phyloP scores from a whole-genome alignment of 2,329 filamentous ascomycete species.

The Paecilomyces fulvus region DNA sequence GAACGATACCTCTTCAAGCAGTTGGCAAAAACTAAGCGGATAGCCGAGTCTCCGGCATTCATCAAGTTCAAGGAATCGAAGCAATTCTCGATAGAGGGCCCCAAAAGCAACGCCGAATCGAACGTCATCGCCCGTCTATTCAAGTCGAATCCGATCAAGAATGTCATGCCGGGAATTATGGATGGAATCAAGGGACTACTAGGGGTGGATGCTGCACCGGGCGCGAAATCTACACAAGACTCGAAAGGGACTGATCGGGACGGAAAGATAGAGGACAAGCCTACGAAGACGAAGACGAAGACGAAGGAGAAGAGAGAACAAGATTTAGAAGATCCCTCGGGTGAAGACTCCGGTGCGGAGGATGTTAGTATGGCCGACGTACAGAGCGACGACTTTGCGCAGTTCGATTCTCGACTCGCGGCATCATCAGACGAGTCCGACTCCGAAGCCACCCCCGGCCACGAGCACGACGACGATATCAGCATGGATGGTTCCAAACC shows the following conservation, averaged over 20 bases:
- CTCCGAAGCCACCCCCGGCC: slow-evolving; percentile 14
- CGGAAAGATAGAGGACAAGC: slow-evolving; percentile 8
- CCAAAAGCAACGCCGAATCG: slow-evolving; percentile 39
- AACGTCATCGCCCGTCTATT: slow-evolving; percentile 54
- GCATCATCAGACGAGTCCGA: slow-evolving; percentile 9
- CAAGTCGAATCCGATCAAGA: slow-evolving; percentile 51
- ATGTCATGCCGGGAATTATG: slow-evolving; percentile 42
- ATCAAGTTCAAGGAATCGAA: slow-evolving; percentile 30
- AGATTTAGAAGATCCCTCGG: slow-evolving; percentile 3
- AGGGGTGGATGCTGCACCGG: slow-evolving; percentile 21
- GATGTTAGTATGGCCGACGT: slow-evolving; percentile 6
- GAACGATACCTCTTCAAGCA: slow-evolving; percentile 50
- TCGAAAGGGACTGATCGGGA: slow-evolving; percentile 1
- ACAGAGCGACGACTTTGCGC: slow-evolving; percentile 17
- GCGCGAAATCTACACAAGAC: slow-evolving; percentile 4
- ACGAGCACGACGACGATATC: slow-evolving; percentile 16
- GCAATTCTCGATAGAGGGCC: slow-evolving; percentile 28
- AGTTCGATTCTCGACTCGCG: slow-evolving; percentile 28
- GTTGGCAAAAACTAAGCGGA: slow-evolving; percentile 48
- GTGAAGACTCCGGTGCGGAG: slow-evolving; percentile 10
- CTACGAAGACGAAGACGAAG: neutral
- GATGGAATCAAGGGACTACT: slow-evolving; percentile 31
- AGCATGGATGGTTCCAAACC: neutral
- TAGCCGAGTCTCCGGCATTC: slow-evolving; percentile 44
- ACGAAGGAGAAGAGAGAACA: slow-evolving; percentile 5